Evolutionary conservation across 78 protist species (phyloP).

Genomic region (Dictyostelium discoideum): dicty_2.7 NC_007089.4:1185001-1185500

Average conservation of each 20-base stretch:
- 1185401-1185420: neutral
- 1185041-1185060: neutral
- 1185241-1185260: neutral
- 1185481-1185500: no score
- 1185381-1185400: neutral
- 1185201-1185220: no score
- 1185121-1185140: neutral
- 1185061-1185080: neutral
- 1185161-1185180: neutral
- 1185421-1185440: neutral
- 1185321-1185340: conserved; percentile 6
- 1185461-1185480: no score
- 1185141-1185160: neutral
- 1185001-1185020: neutral
- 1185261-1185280: neutral
- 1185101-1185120: conserved; percentile 17
- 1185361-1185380: neutral
- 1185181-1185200: neutral
- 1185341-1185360: neutral
- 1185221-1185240: neutral
- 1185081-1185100: neutral
- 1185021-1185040: neutral
- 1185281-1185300: neutral
- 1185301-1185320: neutral
- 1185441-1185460: neutral